Evolutionary conservation across 2,329 filamentous ascomycete species (phyloP), one percentile per base, ranked within the genome.

Genomic region (Colletotrichum sp.): DNA sequence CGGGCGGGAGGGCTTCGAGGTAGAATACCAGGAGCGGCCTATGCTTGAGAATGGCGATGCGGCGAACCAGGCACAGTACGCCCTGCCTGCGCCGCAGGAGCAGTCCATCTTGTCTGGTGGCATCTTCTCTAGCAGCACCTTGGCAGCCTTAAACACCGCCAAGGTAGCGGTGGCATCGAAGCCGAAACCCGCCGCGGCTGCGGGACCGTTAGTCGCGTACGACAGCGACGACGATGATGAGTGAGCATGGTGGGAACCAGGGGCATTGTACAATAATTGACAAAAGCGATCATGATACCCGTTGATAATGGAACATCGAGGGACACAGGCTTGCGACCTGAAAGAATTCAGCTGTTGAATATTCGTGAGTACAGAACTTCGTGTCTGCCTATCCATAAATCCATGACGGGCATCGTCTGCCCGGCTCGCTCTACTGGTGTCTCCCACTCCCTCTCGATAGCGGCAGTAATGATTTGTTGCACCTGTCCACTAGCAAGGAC

Each of bases 281-380:
- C 52, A 69, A 71, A 76, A 52, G 72, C 68, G 49, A 69, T 71
- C 49, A 71, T 71, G 71, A 77, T 76, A 77, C 76, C 75, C 76
- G 49, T 71, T 76, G 59, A 73, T 55, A 76, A 74, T 69, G 64
- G 71, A 73, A 76, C 70, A 76, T 73, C 63, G 65, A 73, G 65
- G 76, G 65, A 66, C 49, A 60, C 67, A 69, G 64, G 28, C 16
- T 64, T 59, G 64, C 49, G 70, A 34, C 49, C 73, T 75, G 52
- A 39, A 28, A 71, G 28, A 49, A 16, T 49, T 85, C 81, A 96
- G 80, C 94, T 96, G 85, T 97, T 97, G 82, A 97, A 97, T 71
- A 97, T 96, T 80, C 95, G 91, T 75, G 94, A 96, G 84, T 97
- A 97, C 78, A 97, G 83, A 82, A 95, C 87, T 88, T 97, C 95